Base-by-base conservation (phyloP, 768 basidiomycete genomes). In the Clitopilus passeckerianus region DNA sequence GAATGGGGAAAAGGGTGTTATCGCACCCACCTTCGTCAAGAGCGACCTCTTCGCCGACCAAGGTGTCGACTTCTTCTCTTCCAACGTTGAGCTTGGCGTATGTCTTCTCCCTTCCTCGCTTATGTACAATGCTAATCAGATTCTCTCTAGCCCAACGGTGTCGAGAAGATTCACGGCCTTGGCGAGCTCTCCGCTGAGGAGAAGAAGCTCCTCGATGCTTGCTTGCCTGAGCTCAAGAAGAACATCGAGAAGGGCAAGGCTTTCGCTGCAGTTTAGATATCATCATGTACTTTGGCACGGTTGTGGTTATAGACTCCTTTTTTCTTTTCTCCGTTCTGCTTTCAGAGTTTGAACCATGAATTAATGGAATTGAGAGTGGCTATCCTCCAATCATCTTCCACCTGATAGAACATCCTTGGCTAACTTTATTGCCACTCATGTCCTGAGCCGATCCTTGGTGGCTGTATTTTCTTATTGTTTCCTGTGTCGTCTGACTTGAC, bases 211-310 rank as follows among this genome's bases (percentile, higher is more conserved):
- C 78, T 99, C 67, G 89, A 86, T 23, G 94, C 88, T 33, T 93
- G 90, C 80, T 72, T 95, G 67, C 92, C 93, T 64, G 93, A 94
- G 66, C 85, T 99, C 68, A 91, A 91, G 86, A 95, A 91, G 87
- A 98, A 97, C 86, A 96, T 98, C 67, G 91, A 92, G 76, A 98
- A 95, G 87, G 95, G 95, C 76, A 86, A 81, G 75, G 81, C 83
- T 46, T 93, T 92, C 63, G 89, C 46, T 23, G 12, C 84, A 64
- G 82, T 83, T 70, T 60, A 61, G 53, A 61, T 61, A 34, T 24
- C 55, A 50, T 50, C 18, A 20, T 50, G 46, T 50, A 50, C 2
- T 22, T 20, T 22, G 22, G 18, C 18, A 10, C n/a, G 12, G 10
- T 20, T 22, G 46, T 18, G 22, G 10, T 23, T 23, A 18, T 50